These are phyloP conservation scores for Xylariaceae sp. DNA, from an alignment of 2,329 filamentous ascomycete species.

Conservation along the genomic window DNA sequence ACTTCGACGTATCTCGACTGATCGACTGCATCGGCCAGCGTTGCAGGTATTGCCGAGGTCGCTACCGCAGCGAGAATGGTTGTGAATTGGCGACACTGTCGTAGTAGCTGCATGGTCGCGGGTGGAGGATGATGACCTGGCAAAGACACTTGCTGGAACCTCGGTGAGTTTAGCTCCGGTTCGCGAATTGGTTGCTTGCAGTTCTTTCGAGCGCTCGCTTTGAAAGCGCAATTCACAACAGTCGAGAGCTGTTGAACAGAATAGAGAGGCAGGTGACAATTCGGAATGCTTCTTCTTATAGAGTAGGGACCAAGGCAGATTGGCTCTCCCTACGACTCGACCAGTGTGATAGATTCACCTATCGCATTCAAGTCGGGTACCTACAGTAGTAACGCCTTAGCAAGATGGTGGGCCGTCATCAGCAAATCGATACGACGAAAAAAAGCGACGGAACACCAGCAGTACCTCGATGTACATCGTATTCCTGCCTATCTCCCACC, in stretches of 20 bases:
- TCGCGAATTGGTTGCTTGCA: background rate
- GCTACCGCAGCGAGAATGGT: slow-evolving; percentile 16
- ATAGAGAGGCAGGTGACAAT: background rate
- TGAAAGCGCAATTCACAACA: background rate
- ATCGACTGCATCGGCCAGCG: slow-evolving; percentile 23
- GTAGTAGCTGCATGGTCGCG: slow-evolving; percentile 24
- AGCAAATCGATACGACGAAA: background rate
- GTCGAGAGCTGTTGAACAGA: background rate
- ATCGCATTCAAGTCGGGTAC: background rate
- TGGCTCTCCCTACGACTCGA: background rate
- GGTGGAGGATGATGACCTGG: background rate
- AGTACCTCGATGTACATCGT: background rate
- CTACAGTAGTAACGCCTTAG: background rate
- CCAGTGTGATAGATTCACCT: background rate
- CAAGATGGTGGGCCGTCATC: background rate
- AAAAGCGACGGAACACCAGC: background rate
- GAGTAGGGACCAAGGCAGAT: background rate
- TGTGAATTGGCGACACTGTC: slow-evolving; percentile 15
- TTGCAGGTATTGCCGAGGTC: slow-evolving; percentile 14
- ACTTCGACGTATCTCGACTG: slow-evolving; percentile 25
- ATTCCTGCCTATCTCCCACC: background rate
- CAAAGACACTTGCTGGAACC: background rate
- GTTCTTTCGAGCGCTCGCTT: background rate
- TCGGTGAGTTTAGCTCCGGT: slow-evolving; percentile 6
- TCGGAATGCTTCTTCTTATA: background rate